phyloP scores from a whole-genome alignment of 2,329 filamentous ascomycete genomes.

The Aspergillus niger region DNA sequence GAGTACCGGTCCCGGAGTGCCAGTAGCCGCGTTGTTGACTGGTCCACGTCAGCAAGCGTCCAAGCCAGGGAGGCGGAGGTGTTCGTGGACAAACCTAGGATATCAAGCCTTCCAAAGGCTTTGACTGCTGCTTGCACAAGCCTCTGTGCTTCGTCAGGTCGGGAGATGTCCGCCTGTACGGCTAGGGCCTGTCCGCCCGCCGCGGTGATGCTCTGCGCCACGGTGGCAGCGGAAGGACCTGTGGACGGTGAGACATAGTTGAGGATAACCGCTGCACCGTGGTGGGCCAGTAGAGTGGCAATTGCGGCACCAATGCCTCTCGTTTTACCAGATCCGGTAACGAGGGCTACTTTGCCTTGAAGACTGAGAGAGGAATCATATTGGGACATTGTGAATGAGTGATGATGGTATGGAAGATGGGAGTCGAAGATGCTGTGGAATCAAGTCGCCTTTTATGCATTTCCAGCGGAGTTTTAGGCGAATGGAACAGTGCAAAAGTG shows the following conservation, averaged over 20 bases:
- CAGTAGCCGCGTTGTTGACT: conserved; percentile 6
- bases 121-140: neutral
- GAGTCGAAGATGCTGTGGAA: neutral
- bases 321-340: conserved; percentile 42
- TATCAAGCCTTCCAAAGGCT: neutral
- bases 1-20: neutral
- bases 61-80: neutral
- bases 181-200: conserved; percentile 14
- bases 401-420: neutral
- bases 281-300: conserved; percentile 65
- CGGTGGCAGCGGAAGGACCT: conserved; percentile 6
- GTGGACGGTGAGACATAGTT: conserved; percentile 54
- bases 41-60: neutral
- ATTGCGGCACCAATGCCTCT: conserved; percentile 69
- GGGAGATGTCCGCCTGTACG: conserved; percentile 16
- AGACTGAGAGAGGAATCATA: conserved; percentile 1
- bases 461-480: too few relatives aligned
- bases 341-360: conserved; percentile 34
- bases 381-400: neutral
- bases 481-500: neutral
- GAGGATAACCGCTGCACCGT: conserved; percentile 66
- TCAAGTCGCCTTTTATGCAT: neutral
- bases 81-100: neutral
- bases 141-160: conserved; percentile 8
- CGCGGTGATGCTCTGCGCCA: conserved; percentile 9